A percentile compares a stretch with the other conserved stretches of the same genome.
Evolutionary conservation across 2,329 filamentous ascomycete genomes (phyloP).

Genomic region (Drechslerella coelobrocha): DNA sequence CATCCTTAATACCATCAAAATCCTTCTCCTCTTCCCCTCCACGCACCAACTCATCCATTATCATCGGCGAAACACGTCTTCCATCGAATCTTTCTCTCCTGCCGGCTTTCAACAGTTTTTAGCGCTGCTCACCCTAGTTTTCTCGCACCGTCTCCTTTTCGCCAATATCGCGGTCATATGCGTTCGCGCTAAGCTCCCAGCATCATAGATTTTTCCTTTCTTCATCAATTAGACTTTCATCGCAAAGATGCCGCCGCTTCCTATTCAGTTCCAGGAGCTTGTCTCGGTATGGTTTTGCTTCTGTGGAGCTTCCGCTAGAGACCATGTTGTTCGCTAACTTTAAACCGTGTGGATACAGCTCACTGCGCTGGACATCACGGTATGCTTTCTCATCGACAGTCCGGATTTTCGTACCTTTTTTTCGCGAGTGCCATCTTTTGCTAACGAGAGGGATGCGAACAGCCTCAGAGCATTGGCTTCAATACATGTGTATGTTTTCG

Average conservation of each 20-base stretch:
- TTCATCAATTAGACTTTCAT: slow-evolving; percentile 32
- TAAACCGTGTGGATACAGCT: slow-evolving; percentile 24
- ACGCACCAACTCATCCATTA: neutral
- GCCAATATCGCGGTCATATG: slow-evolving; percentile 47
- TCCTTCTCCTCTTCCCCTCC: slow-evolving; percentile 7
- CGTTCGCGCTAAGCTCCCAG: slow-evolving; percentile 30
- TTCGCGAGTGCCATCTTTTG: slow-evolving; percentile 32
- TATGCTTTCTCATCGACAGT: slow-evolving; percentile 29
- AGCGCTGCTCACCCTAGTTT: slow-evolving; percentile 37
- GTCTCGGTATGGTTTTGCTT: slow-evolving; percentile 70
- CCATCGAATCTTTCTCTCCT: slow-evolving; percentile 14
- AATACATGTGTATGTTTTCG: slow-evolving; percentile 33
- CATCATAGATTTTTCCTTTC: slow-evolving; percentile 41
- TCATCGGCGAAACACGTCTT: slow-evolving; percentile 2
- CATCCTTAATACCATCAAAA: slow-evolving; percentile 24
- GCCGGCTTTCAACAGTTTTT: slow-evolving; percentile 28
- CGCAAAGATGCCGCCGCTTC: slow-evolving; percentile 64
- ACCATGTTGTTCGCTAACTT: slow-evolving; percentile 11
- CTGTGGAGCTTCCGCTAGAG: slow-evolving; percentile 58
- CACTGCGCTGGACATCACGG: slow-evolving; percentile 41
- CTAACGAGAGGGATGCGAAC: slow-evolving; percentile 15
- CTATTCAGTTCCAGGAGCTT: slow-evolving; percentile 92
- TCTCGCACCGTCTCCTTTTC: slow-evolving; percentile 13
- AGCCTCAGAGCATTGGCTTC: slow-evolving; percentile 37
- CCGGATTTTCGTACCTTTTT: slow-evolving; percentile 3